phyloP scores from a whole-genome alignment of 164 flowering plant species.

The Saururus chinensis region DNA sequence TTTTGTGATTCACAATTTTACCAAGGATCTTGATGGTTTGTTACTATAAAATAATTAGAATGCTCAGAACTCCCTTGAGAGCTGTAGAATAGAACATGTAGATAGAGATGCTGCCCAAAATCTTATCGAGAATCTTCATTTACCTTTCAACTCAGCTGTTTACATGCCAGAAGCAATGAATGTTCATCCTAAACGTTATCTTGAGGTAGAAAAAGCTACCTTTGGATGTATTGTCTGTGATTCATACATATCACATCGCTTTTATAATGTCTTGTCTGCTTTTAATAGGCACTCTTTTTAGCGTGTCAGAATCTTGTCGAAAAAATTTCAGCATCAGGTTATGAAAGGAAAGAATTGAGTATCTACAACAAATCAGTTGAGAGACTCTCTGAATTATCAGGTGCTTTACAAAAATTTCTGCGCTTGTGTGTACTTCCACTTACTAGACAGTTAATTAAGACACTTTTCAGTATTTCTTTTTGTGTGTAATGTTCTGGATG shows the following conservation, averaged over 20 bases:
- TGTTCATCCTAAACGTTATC: conserved; percentile 67
- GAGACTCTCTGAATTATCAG: conserved; percentile 48
- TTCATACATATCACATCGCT: background rate
- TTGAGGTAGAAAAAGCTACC: conserved; percentile 38
- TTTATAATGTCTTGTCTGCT: background rate
- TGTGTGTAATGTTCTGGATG: too few species aligned
- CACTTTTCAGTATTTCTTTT: too few species aligned
- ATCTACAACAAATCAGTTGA: conserved; percentile 44
- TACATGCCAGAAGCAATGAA: conserved; percentile 91
- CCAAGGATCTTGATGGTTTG: background rate
- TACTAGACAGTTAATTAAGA: too few species aligned
- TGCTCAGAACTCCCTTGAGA: conserved; percentile 58
- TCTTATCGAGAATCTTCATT: conserved; percentile 49
- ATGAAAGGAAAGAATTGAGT: conserved; percentile 28
- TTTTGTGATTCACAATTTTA: background rate
- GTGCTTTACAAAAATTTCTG: conserved; percentile 14
- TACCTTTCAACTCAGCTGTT: conserved; percentile 65
- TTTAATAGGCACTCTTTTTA: conserved; percentile 57
- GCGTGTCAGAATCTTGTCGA: conserved; percentile 59
- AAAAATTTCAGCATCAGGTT: conserved; percentile 23
- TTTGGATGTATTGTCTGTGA: background rate
- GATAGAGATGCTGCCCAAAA: conserved; percentile 39
- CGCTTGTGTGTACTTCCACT: too few species aligned
- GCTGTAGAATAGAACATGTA: conserved; percentile 63
- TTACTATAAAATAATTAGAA: conserved; percentile 38